Conservation (phyloP, 164 flowering plant species). For the Dillenia suffruticosa region DNA sequence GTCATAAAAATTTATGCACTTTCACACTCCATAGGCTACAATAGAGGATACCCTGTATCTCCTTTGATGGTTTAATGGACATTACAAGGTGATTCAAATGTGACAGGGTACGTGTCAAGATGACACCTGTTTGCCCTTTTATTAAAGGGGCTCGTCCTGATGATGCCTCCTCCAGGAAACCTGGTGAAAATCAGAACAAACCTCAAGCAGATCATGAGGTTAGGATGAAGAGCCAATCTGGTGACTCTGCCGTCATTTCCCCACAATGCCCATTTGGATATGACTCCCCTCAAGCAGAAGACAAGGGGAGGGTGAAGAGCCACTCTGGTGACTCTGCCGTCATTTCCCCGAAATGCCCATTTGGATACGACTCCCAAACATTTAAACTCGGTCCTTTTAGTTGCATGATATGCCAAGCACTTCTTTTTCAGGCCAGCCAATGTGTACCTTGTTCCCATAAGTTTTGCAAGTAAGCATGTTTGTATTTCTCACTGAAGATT, state of each 20-base stretch:
- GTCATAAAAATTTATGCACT: too few relatives aligned
- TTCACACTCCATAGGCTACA: too few relatives aligned
- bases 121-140: constrained; percentile 79
- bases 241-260: constrained; percentile 26
- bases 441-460: constrained; percentile 91
- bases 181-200: constrained; percentile 21
- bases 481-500: neutral
- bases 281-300: constrained; percentile 37
- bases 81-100: too few relatives aligned
- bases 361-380: constrained; percentile 78
- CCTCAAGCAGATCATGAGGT: constrained; percentile 20
- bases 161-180: constrained; percentile 33
- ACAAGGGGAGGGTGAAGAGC: constrained; percentile 24
- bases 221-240: constrained; percentile 29
- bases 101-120: constrained; percentile 22
- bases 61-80: too few relatives aligned
- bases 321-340: constrained; percentile 26
- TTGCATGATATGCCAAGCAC: constrained; percentile 90
- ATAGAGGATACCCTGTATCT: too few relatives aligned
- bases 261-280: constrained; percentile 90
- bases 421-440: constrained; percentile 71
- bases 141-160: constrained; percentile 53
- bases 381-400: constrained; percentile 94
- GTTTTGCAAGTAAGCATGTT: constrained; percentile 81
- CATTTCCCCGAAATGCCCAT: constrained; percentile 72